Conservation (phyloP, 2,329 filamentous ascomycete genomes). For the Chalaropsis ovoidea region DNA sequence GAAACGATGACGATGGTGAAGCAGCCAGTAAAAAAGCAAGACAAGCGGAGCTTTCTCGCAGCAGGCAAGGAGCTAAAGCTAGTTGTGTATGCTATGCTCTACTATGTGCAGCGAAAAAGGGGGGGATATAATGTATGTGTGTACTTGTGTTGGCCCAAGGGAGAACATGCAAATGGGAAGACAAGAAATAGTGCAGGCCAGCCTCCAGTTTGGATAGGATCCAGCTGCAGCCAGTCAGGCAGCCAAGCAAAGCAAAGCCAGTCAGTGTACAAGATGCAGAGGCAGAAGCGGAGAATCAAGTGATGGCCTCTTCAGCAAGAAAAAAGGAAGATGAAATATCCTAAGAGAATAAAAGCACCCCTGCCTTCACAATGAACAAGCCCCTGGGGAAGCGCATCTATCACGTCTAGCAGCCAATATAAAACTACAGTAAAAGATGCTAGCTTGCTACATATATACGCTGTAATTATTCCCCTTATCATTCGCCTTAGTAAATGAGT, state of each 20-base stretch:
- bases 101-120: background rate
- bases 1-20: background rate
- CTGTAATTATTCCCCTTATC: too few species aligned
- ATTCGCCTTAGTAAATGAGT: too few species aligned
- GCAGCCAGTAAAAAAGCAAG: background rate
- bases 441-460: too few species aligned
- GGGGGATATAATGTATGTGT: background rate
- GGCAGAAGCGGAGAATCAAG: background rate
- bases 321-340: background rate
- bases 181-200: background rate
- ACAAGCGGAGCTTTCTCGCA: background rate
- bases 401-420: too few species aligned
- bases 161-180: background rate
- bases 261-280: background rate
- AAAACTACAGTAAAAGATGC: too few species aligned
- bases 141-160: background rate
- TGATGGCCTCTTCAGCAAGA: background rate
- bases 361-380: background rate
- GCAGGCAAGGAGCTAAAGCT: background rate
- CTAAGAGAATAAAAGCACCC: background rate
- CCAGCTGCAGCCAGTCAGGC: background rate
- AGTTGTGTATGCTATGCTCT: background rate
- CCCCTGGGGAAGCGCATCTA: too few species aligned
- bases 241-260: background rate
- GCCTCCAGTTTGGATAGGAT: background rate